Evolutionary conservation across 805 yeast species (phyloP).

Genomic region (Candida xyloterini): DNA sequence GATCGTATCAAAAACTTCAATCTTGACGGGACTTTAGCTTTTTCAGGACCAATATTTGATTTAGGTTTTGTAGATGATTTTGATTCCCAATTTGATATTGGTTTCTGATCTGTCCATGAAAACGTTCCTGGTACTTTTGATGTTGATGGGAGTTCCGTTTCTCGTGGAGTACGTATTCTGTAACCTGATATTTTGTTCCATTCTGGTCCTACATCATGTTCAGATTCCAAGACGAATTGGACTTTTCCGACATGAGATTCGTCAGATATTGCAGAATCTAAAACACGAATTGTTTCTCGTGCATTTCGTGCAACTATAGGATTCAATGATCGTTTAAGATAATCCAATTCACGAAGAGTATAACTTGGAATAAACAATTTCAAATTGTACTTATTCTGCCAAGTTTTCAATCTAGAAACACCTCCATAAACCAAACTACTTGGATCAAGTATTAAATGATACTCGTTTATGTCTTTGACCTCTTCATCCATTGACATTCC

Average conservation of each 20-base stretch:
- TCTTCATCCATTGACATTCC: slow-evolving; percentile 5
- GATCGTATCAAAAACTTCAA: slow-evolving; percentile 55
- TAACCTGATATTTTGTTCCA: slow-evolving; percentile 50
- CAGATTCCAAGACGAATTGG: slow-evolving; percentile 37
- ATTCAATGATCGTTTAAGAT: slow-evolving; percentile 47
- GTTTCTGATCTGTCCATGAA: not conserved
- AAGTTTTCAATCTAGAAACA: slow-evolving; percentile 61
- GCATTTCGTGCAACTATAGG: slow-evolving; percentile 62
- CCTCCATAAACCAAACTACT: slow-evolving; percentile 63
- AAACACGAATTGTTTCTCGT: slow-evolving; percentile 58
- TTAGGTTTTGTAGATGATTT: not conserved
- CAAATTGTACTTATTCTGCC: slow-evolving; percentile 46
- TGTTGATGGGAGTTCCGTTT: slow-evolving; percentile 32
- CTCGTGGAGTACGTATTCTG: slow-evolving; percentile 43
- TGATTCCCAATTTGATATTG: not conserved
- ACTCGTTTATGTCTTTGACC: not conserved
- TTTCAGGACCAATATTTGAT: slow-evolving; percentile 5
- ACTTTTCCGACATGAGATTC: slow-evolving; percentile 13
- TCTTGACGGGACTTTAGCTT: slow-evolving; percentile 50
- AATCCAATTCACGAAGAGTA: slow-evolving; percentile 59
- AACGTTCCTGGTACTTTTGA: slow-evolving; percentile 1
- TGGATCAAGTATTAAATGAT: slow-evolving; percentile 57
- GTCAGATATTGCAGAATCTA: slow-evolving; percentile 39
- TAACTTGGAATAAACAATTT: slow-evolving; percentile 52
- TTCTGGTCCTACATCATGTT: slow-evolving; percentile 44